Percentiles rank a stretch among this genome's conserved stretches.
phyloP scores from a whole-genome alignment of 306 rosid species.

The Quercus aquifolioides region DNA sequence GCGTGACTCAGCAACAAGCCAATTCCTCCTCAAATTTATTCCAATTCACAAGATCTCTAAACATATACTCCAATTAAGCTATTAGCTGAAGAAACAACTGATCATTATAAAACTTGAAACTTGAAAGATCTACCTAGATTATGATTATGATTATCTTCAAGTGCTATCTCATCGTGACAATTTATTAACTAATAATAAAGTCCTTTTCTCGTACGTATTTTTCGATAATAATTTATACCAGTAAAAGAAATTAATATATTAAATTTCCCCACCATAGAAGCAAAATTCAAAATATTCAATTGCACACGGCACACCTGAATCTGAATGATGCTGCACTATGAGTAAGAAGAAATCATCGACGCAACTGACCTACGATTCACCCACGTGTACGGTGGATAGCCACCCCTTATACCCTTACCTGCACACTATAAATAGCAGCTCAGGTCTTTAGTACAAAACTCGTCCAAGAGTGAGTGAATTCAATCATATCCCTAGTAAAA shows the following conservation, averaged over 20 bases:
- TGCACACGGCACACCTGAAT: not conserved
- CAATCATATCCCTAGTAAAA: too few relatives aligned
- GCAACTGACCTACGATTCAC: not conserved
- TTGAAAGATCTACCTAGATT: too few relatives aligned
- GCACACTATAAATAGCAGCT: conserved; percentile 5
- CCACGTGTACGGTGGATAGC: conserved; percentile 43
- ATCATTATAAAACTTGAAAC: not conserved
- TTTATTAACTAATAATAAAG: too few relatives aligned
- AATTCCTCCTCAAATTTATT: too few relatives aligned
- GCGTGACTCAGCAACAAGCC: too few relatives aligned
- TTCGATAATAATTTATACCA: too few relatives aligned
- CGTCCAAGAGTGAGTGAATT: not conserved
- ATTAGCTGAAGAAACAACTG: not conserved
- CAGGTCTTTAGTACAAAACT: not conserved
- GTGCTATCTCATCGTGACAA: too few relatives aligned
- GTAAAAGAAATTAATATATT: too few relatives aligned
- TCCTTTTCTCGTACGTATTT: too few relatives aligned
- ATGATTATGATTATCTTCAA: too few relatives aligned
- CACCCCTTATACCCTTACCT: not conserved
- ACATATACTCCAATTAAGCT: not conserved
- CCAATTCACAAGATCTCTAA: not conserved
- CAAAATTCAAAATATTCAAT: too few relatives aligned
- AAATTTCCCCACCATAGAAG: too few relatives aligned
- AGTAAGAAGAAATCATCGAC: not conserved
- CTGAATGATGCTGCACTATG: not conserved